Evolutionary conservation across 768 basidiomycete genomes (phyloP).

Genomic region (Suillus brevipes): DNA sequence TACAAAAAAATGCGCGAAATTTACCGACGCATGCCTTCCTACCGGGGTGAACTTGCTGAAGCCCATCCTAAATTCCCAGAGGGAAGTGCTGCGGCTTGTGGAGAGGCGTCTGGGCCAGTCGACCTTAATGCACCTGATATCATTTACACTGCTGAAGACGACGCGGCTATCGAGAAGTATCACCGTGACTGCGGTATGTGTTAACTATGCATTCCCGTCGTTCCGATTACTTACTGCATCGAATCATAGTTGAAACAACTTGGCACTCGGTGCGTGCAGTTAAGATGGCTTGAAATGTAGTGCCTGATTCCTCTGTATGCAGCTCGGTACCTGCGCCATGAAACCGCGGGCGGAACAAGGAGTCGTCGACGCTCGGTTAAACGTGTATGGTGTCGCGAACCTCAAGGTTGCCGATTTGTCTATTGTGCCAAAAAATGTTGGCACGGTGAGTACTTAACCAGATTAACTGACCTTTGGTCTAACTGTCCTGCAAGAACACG

Average conservation of each 20-base stretch:
- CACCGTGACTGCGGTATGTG: slow-evolving; percentile 31
- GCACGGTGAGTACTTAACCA: slow-evolving; percentile 20
- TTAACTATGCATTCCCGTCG: background rate
- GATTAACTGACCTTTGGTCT: background rate
- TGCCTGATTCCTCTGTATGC: slow-evolving; percentile 20
- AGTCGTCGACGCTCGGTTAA: slow-evolving; percentile 58
- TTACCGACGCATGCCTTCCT: slow-evolving; percentile 27
- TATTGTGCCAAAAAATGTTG: slow-evolving; percentile 36
- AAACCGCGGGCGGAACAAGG: slow-evolving; percentile 54
- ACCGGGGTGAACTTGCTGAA: slow-evolving; percentile 38
- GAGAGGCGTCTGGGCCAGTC: slow-evolving; percentile 30
- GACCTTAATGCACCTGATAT: slow-evolving; percentile 37
- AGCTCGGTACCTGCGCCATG: slow-evolving; percentile 67
- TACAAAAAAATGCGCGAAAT: slow-evolving; percentile 24
- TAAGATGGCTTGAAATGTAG: background rate
- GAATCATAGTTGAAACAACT: slow-evolving; percentile 36
- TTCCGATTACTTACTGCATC: background rate
- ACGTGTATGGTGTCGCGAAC: slow-evolving; percentile 55
- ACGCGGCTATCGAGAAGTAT: slow-evolving; percentile 34
- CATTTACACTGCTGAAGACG: slow-evolving; percentile 39
- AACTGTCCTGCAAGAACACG: slow-evolving; percentile 32
- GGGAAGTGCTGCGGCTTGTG: slow-evolving; percentile 8
- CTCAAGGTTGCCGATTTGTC: slow-evolving; percentile 30
- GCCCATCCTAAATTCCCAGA: slow-evolving; percentile 40
- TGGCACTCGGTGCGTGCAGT: slow-evolving; percentile 44